phyloP scores from a whole-genome alignment of 345 rosid genomes.

The Brassica juncea region DNA sequence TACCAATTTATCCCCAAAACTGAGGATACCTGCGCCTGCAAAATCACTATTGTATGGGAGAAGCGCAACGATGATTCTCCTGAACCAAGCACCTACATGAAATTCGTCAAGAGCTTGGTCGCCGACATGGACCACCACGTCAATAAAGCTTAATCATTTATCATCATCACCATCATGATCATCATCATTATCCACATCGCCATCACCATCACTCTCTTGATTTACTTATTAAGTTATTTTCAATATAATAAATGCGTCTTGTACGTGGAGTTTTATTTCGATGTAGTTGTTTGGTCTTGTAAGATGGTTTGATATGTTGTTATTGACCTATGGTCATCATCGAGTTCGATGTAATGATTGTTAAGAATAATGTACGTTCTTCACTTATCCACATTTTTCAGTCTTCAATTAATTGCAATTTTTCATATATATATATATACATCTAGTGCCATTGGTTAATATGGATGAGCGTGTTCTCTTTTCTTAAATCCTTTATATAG shows the following conservation, averaged over 20 bases:
- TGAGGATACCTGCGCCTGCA: constrained; percentile 27
- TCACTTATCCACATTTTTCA: too few species aligned
- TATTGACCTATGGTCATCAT: constrained; percentile 17
- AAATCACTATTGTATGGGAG: constrained; percentile 39
- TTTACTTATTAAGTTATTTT: background rate
- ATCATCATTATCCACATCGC: background rate
- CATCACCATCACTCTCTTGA: background rate
- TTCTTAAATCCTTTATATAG: too few species aligned
- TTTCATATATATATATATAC: too few species aligned
- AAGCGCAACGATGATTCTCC: constrained; percentile 36
- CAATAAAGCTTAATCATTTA: constrained; percentile 20
- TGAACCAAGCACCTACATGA: constrained; percentile 36
- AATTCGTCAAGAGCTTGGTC: constrained; percentile 32
- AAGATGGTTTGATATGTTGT: constrained; percentile 9
- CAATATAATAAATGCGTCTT: constrained; percentile 7
- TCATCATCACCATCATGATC: background rate
- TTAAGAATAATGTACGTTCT: background rate
- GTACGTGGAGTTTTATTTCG: constrained; percentile 1
- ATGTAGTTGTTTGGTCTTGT: background rate
- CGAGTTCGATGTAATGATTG: constrained; percentile 5
- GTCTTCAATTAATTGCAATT: too few species aligned
- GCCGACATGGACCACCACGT: constrained; percentile 37
- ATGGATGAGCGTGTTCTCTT: too few species aligned
- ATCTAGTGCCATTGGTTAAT: too few species aligned
- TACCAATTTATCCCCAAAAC: constrained; percentile 33